A percentile compares a stretch with the other conserved stretches of the same genome.
phyloP scores from a whole-genome alignment of 1,284 basidiomycete species.

The Stygiomarasmius scandens region DNA sequence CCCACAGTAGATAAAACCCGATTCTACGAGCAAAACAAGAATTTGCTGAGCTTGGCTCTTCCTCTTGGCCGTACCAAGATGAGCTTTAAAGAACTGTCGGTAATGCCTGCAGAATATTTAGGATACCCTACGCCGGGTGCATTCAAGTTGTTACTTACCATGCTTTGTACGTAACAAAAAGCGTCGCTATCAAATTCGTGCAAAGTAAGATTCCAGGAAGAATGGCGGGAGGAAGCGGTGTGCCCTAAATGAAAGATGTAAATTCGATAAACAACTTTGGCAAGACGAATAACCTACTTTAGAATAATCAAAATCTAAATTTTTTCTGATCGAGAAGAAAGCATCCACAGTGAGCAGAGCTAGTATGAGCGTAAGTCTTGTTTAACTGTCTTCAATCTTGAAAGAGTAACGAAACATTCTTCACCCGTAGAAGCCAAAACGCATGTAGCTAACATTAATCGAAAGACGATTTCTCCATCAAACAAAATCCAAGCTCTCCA shows the following conservation, averaged over 20 bases:
- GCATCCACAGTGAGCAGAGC: too few relatives aligned
- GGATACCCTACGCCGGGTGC: too few relatives aligned
- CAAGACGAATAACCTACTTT: background rate
- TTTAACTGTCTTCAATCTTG: too few relatives aligned
- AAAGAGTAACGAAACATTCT: too few relatives aligned
- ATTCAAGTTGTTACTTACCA: background rate
- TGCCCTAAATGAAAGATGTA: too few relatives aligned
- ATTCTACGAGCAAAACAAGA: constrained; percentile 9
- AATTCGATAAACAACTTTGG: too few relatives aligned
- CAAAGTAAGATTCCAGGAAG: background rate
- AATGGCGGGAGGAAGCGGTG: background rate
- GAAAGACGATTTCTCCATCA: background rate
- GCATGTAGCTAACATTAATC: constrained; percentile 1
- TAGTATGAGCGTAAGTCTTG: too few relatives aligned
- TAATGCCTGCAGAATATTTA: background rate
- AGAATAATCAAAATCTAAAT: constrained; percentile 3
- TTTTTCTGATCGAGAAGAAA: too few relatives aligned
- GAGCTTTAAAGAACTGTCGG: constrained; percentile 6
- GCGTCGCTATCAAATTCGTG: constrained; percentile 11
- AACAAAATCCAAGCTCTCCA: constrained; percentile 12
- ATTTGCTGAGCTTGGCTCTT: constrained; percentile 3
- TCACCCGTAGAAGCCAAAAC: constrained; percentile 10
- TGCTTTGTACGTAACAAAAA: constrained; percentile 4
- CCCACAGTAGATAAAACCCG: constrained; percentile 8
- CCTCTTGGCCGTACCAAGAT: background rate